Evolutionary conservation across 495 filamentous ascomycete species (phyloP).

Genomic region (Penicillium chermesinum): DNA sequence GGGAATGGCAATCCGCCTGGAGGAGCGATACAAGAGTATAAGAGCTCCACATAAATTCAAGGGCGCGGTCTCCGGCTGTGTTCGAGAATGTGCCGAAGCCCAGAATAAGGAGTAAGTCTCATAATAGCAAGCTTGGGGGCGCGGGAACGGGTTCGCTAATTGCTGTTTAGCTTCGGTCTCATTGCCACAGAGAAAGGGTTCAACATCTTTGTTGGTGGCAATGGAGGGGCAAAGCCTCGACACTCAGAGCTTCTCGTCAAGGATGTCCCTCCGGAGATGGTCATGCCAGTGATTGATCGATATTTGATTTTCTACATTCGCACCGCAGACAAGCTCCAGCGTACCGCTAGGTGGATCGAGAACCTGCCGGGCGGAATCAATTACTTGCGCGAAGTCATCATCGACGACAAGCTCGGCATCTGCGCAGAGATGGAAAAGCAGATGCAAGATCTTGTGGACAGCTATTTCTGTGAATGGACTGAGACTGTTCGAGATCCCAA

Average conservation of each 20-base stretch:
- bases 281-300: conserved; percentile 82
- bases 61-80: conserved; percentile 86
- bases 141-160: conserved; percentile 6
- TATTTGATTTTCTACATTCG: conserved; percentile 97
- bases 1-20: conserved; percentile 89
- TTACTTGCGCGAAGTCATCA: conserved; percentile 77
- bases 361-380: conserved; percentile 78
- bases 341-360: conserved; percentile 92
- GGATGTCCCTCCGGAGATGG: conserved; percentile 80
- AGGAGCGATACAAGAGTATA: conserved; percentile 93
- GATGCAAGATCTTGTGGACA: conserved; percentile 82
- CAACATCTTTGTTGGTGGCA: conserved; percentile 92
- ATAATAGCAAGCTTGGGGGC: no score
- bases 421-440: conserved; percentile 80
- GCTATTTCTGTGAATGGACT: conserved; percentile 96
- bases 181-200: conserved; percentile 94
- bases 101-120: conserved; percentile 81
- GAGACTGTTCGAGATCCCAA: conserved; percentile 70
- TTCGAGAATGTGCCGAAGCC: conserved; percentile 91
- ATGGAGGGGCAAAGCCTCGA: conserved; percentile 82
- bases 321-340: conserved; percentile 90
- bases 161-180: conserved; percentile 66
- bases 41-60: conserved; percentile 92
- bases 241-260: conserved; percentile 88
- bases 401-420: conserved; percentile 88